These are phyloP conservation scores for Trichoderma endophyticum DNA, from an alignment of 2,329 filamentous ascomycete genomes.

Conservation along the genomic window DNA sequence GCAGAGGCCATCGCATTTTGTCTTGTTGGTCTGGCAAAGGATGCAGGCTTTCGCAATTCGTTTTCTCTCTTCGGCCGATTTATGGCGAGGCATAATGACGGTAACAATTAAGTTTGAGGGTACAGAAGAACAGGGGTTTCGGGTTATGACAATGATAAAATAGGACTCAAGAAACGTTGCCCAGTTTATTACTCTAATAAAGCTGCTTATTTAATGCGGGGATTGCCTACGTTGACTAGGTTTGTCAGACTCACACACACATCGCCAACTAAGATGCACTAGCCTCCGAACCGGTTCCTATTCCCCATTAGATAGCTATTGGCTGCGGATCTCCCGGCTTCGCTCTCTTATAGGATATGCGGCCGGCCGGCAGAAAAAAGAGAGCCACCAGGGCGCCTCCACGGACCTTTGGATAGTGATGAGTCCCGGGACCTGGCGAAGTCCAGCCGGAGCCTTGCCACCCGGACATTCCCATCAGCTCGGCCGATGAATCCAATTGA, in stretches of 20 bases:
- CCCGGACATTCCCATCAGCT: constrained; percentile 54
- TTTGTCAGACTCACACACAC: background rate
- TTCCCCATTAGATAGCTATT: constrained; percentile 1
- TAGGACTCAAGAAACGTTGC: background rate
- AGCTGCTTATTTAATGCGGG: background rate
- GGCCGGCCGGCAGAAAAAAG: constrained; percentile 54
- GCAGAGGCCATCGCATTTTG: background rate
- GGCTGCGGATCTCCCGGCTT: constrained; percentile 44
- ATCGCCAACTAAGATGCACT: background rate
- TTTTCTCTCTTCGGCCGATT: background rate
- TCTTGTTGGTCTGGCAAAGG: background rate
- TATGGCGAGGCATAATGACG: background rate
- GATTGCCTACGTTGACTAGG: background rate
- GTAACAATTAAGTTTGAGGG: background rate
- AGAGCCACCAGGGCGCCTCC: constrained; percentile 49
- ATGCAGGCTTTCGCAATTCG: background rate
- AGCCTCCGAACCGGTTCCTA: background rate
- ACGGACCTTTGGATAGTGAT: constrained; percentile 54
- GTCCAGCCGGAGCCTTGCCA: constrained; percentile 58
- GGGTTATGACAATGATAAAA: background rate
- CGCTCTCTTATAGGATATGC: constrained; percentile 47
- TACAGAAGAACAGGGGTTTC: background rate
- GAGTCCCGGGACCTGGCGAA: constrained; percentile 50
- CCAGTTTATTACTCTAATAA: background rate
- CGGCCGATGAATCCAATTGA: constrained; percentile 45